Base-by-base conservation (phyloP, 139 green algal species). In the Nannochloris sp. region DNA sequence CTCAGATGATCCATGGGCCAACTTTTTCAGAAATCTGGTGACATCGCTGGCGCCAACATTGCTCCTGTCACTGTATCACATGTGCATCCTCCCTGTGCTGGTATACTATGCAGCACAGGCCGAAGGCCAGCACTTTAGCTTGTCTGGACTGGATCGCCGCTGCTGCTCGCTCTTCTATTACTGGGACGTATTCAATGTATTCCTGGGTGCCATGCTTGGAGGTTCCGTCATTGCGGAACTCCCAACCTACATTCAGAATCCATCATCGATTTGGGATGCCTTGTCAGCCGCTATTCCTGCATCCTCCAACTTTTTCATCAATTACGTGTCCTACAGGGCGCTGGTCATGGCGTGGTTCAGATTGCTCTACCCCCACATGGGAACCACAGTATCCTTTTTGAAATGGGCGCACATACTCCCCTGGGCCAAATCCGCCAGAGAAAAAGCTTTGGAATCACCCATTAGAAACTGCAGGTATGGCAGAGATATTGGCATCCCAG, bases 291-390 rank as follows among this genome's bases (percentile, higher is more conserved):
- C 84, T 48, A 74, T 95, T 37, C 88, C 89, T 13, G 67, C 74
- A 28, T 84, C 79, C 44, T 86, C 78, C 65, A 95, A 95, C 75
- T 95, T 92, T 77, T 95, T 95, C 80, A 84, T 95, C 59, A 85
- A 79, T 31, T 88, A 86, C 62, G 70, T 84, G 0, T 33, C 33
- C 26, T 79, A 68, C 30, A 63, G 59, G 8, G 62, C 64, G 10
- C 20, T 74, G 17, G 66, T 74, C 30, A 74, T 71, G 73, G 69
- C 30, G 16, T 17, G 64, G 17, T 79, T 84, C 56, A 31, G 72
- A 13, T 50, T 84, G 14, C 66, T 84, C 45, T 83, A 70, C 53
- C 75, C 75, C 1, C 61, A 78, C 60, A 66, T 73, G 20, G 51
- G 45, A 30, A 69, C 70, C 59, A 8, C 68, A 37, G 40, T 28